These are phyloP conservation scores for Colletotrichum sp. DNA, from an alignment of 2,329 filamentous ascomycete genomes.

Conservation along the genomic window DNA sequence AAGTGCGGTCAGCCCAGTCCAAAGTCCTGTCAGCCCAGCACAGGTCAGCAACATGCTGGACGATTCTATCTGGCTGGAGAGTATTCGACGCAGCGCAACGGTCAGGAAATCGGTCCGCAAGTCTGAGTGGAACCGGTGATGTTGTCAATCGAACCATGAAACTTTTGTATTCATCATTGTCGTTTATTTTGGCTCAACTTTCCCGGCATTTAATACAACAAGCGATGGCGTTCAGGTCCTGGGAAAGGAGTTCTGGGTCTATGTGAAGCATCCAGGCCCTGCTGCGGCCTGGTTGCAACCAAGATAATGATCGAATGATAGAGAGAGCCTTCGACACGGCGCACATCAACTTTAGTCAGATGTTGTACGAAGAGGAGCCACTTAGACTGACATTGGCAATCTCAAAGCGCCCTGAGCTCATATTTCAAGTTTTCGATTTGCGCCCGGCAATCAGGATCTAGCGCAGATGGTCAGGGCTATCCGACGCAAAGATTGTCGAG, in stretches of 20 bases:
- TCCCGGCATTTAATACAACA: background rate
- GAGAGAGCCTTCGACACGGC: background rate
- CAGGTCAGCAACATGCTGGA: constrained; percentile 86
- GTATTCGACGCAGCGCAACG: constrained; percentile 87
- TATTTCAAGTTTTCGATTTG: background rate
- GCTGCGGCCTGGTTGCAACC: background rate
- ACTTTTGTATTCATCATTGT: background rate
- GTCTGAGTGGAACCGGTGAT: constrained; percentile 11
- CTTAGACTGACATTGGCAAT: background rate
- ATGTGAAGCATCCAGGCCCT: background rate
- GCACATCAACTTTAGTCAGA: background rate
- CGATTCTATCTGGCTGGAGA: constrained; percentile 92
- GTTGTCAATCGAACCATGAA: background rate
- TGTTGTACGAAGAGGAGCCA: background rate
- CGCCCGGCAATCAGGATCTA: background rate
- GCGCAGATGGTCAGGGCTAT: background rate
- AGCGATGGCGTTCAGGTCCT: constrained; percentile 14
- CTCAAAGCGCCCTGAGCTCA: background rate
- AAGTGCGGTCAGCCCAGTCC: constrained; percentile 74
- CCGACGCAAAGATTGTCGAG: background rate
- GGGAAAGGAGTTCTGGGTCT: background rate
- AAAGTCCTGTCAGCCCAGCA: constrained; percentile 68
- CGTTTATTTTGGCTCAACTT: background rate
- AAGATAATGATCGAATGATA: background rate
- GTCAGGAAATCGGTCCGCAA: constrained; percentile 47